Percentiles rank a stretch among this genome's conserved stretches.
Evolutionary conservation across 371 early-diverging fungal species (phyloP).

Genomic region (Mucor piriformis): DNA sequence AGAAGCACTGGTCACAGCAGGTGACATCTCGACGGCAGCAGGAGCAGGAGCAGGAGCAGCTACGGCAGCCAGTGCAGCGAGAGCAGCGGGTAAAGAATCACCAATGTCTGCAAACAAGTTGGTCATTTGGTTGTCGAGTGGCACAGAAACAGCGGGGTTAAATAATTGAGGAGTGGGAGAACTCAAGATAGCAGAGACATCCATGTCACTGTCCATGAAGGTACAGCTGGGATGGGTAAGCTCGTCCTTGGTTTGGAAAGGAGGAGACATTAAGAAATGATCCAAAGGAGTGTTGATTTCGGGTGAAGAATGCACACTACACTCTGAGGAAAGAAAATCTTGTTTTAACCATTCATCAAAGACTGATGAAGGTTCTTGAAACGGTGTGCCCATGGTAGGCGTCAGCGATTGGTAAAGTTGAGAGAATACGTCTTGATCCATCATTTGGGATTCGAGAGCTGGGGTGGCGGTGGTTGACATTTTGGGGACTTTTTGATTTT

Average conservation of each 20-base stretch:
- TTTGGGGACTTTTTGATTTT: neutral
- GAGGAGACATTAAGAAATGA: constrained; percentile 32
- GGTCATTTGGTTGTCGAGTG: constrained; percentile 12
- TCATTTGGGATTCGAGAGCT: constrained; percentile 16
- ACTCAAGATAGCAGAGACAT: constrained; percentile 32
- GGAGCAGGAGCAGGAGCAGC: constrained; percentile 21
- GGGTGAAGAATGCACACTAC: constrained; percentile 28
- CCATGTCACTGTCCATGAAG: constrained; percentile 14
- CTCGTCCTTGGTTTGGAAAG: constrained; percentile 22
- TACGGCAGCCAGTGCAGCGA: constrained; percentile 31
- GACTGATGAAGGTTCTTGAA: constrained; percentile 19
- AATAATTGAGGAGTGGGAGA: constrained; percentile 17
- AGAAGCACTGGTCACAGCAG: constrained; percentile 26
- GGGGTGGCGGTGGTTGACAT: constrained; percentile 15
- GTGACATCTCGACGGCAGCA: constrained; percentile 10
- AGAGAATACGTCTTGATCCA: constrained; percentile 34
- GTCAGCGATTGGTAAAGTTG: constrained; percentile 38
- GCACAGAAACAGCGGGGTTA: neutral
- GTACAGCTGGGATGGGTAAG: neutral
- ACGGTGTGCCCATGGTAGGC: constrained; percentile 17
- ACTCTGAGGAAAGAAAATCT: constrained; percentile 25
- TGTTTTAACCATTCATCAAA: constrained; percentile 38
- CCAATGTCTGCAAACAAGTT: constrained; percentile 31
- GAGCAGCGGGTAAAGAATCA: constrained; percentile 30
- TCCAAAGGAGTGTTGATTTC: constrained; percentile 33